Evolutionary conservation across 2,329 filamentous ascomycete genomes (phyloP).

Genomic region (Knufia fluminis): DNA sequence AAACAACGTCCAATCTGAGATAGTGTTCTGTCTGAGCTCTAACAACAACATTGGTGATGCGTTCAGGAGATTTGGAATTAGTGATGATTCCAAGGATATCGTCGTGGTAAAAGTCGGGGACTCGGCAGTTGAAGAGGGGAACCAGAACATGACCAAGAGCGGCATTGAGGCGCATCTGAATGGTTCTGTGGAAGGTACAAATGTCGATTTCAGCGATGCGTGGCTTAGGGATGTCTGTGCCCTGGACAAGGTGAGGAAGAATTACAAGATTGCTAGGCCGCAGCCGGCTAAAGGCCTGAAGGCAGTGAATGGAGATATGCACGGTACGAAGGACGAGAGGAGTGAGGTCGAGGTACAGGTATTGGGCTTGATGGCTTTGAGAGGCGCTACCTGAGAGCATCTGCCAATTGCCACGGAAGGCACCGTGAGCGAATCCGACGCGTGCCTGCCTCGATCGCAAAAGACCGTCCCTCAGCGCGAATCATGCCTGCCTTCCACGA

Average conservation of each 20-base stretch:
- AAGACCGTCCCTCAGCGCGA: too few relatives aligned
- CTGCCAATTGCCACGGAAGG: neutral
- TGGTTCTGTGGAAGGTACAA: conserved; percentile 52
- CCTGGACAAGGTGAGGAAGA: conserved; percentile 62
- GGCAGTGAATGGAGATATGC: conserved; percentile 11
- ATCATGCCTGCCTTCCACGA: too few relatives aligned
- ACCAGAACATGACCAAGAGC: conserved; percentile 38
- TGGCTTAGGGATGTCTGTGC: conserved; percentile 54
- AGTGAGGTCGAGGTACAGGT: conserved; percentile 59
- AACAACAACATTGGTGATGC: conserved; percentile 89
- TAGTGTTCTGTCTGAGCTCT: conserved; percentile 68
- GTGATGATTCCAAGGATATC: conserved; percentile 60
- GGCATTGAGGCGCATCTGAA: conserved; percentile 52
- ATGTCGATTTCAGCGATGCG: conserved; percentile 53
- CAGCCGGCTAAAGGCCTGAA: conserved; percentile 21
- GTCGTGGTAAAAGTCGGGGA: conserved; percentile 70
- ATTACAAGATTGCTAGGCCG: conserved; percentile 64
- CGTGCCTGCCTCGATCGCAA: too few relatives aligned
- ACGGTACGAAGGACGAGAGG: conserved; percentile 26
- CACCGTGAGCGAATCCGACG: too few relatives aligned
- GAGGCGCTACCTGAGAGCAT: conserved; percentile 42
- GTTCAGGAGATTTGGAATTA: conserved; percentile 79
- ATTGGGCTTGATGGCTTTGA: conserved; percentile 68
- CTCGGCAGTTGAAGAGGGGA: conserved; percentile 14
- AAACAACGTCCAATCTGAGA: conserved; percentile 80